These are phyloP conservation scores for Komagataella pastoris DNA, from an alignment of 805 yeast species.

Conservation along the genomic window DNA sequence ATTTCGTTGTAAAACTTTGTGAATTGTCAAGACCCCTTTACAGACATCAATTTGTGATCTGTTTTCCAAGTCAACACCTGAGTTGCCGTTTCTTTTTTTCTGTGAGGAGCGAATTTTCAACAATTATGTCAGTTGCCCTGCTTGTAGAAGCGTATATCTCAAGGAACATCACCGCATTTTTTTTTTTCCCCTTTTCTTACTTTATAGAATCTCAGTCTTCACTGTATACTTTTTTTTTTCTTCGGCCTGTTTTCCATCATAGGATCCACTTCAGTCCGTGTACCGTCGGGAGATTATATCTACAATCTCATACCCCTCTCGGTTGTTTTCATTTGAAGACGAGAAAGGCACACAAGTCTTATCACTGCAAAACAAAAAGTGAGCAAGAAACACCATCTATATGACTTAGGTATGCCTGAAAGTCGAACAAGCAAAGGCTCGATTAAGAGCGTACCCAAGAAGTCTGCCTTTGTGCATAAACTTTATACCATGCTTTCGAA, in stretches of 20 bases:
- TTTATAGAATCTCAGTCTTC: background rate
- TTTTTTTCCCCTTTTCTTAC: background rate
- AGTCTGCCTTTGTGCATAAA: conserved; percentile 53
- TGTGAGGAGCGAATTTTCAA: background rate
- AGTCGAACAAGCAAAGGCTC: background rate
- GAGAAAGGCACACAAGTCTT: background rate
- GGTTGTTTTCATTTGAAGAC: background rate
- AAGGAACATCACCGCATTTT: background rate
- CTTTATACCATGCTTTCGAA: conserved; percentile 52
- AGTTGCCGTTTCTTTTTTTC: background rate
- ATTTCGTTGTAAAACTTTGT: background rate
- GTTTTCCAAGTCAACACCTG: background rate
- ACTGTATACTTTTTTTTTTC: background rate
- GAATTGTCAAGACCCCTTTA: too few species aligned
- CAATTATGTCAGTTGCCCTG: background rate
- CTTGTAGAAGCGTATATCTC: background rate
- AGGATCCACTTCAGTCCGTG: background rate
- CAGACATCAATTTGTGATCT: background rate
- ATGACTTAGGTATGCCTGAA: background rate
- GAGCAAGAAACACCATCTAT: background rate
- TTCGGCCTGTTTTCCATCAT: background rate
- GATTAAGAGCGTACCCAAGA: conserved; percentile 16
- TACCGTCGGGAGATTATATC: background rate
- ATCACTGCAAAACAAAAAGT: background rate
- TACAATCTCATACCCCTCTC: background rate